Evolutionary conservation across 148 eudicot genomes (phyloP), one percentile per base, ranked within the genome.

Genomic region (Heliosperma pusillum): DNA sequence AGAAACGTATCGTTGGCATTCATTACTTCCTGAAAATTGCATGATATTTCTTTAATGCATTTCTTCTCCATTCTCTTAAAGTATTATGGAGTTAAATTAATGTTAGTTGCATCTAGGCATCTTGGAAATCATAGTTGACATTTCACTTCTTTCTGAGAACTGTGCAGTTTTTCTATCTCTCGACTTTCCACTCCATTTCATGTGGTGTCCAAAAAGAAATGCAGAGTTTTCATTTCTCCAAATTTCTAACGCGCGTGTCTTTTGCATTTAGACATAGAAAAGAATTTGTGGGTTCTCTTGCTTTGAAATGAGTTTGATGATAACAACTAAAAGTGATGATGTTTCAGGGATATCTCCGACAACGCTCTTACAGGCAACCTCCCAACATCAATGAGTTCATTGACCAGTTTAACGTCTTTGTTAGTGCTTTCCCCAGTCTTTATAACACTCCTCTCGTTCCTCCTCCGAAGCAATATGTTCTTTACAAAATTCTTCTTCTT

Each of bases 291-390:
- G 60, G 5, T 26, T 57, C 52, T 12, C 16, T 17, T 20, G 1
- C 3, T 15, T 61, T 16, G 19, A 17, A 22, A 50, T n/a, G 29
- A 55, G 24, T 53, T 78, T 25, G 16, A 70, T 71, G 25, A 26
- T 53, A 30, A 52, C 52, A 3, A 15, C 67, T 76, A 27, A 40
- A 2, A 4, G 9, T 4, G 11, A 78, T 66, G 62, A 55, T 80
- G 45, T 72, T 78, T 69, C 89, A 92, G 98, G 90, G 93, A 92
- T 83, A 66, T 95, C 65, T 90, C 98, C 19, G 81, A 68, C 53
- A 92, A 92, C 84, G 27, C 80, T 70, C 55, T 95, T 65, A 78
- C 92, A 2, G 98, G 96, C 29, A 72, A 87, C 62, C 96, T 95
- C 70, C 92, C 98, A 69, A 30, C 76, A 68, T 81, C 91, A 73